These are phyloP conservation scores for Entrophospora sp. DNA, from an alignment of 192 early-diverging fungal species.

Conservation along the genomic window DNA sequence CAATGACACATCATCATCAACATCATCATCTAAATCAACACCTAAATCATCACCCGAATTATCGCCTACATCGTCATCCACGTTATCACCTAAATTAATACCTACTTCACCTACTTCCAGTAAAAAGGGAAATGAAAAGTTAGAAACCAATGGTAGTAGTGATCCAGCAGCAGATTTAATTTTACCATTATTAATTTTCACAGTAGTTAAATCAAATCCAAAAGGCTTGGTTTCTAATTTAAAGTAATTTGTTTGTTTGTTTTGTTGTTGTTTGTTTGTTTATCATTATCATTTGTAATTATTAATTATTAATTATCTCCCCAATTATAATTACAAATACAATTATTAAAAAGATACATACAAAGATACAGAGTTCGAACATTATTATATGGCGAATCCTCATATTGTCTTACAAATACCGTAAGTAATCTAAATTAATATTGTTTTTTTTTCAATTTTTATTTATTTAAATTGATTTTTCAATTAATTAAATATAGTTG, in stretches of 20 bases:
- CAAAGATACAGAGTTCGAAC: slow-evolving; percentile 27
- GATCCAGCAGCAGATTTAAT: slow-evolving; percentile 44
- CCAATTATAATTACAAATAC: too few species aligned
- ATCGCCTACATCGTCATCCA: background rate
- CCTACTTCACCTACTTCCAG: slow-evolving; percentile 1
- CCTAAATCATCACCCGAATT: background rate
- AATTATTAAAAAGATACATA: slow-evolving; percentile 27
- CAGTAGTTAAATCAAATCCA: slow-evolving; percentile 56
- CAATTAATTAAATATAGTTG: slow-evolving; percentile 15
- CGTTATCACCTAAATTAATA: background rate
- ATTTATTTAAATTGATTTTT: background rate
- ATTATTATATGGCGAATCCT: slow-evolving; percentile 25
- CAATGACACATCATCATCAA: background rate
- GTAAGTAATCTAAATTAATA: too few species aligned
- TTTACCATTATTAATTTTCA: slow-evolving; percentile 56
- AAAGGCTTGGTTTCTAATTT: slow-evolving; percentile 53
- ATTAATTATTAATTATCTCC: background rate
- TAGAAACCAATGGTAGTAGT: background rate
- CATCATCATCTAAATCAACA: background rate
- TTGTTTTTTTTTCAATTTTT: background rate
- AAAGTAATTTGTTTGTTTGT: slow-evolving; percentile 23
- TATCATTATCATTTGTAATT: background rate
- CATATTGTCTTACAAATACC: slow-evolving; percentile 38
- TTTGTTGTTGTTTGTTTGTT: background rate
- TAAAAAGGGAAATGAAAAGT: background rate